Evolutionary conservation across 129 eudicot genomes (phyloP), one percentile per base, ranked within the genome.

Genomic region (Tagetes erecta): DNA sequence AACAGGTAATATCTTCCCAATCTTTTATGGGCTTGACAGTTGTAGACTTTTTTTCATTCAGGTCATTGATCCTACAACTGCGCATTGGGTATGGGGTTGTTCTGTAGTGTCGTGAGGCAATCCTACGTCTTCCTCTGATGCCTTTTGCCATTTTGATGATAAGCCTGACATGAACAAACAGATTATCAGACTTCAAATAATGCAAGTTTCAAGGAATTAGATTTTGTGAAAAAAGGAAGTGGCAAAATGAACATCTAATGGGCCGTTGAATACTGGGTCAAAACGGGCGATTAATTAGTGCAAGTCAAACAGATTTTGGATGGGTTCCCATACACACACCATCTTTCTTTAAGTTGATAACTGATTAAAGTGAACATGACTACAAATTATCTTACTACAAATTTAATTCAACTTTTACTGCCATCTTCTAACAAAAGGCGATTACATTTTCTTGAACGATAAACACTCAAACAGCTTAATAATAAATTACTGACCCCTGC

Each of bases 1-100:
- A 89, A 76, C 98, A 92, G 33, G 88, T 92, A 8, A 92, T 89
- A 39, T 89, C 96, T 84, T 87, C 96, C 98, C 96, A 92, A 79
- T 92, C 98, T 77, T 88, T 88, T 42, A 75, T 82, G 73, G 72
- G 82, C 63, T 72, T 42, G 14, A 73, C 45, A 41, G 80, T 83
- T 68, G 89, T 72, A 57, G 84, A 80, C 33, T 72, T 84, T 64
- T 79, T 83, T 38, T 63, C 81, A 27, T 13, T 84, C 57, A 34
- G 46, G 20, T 64, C 80, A 11, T 69, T 68, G 39, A 40, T 66
- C 1, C 73, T 38, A 71, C 83, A 55, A 37, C 83, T 68, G 58
- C 72, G 80, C 70, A 64, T 52, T 27, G 95, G 87, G 68, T 87
- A 84, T 60, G 96, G 96, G 78, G 82, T 77, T 57, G 83, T 68